phyloP scores from a whole-genome alignment of 2,329 filamentous ascomycete genomes.

The Venturia oleaginea region DNA sequence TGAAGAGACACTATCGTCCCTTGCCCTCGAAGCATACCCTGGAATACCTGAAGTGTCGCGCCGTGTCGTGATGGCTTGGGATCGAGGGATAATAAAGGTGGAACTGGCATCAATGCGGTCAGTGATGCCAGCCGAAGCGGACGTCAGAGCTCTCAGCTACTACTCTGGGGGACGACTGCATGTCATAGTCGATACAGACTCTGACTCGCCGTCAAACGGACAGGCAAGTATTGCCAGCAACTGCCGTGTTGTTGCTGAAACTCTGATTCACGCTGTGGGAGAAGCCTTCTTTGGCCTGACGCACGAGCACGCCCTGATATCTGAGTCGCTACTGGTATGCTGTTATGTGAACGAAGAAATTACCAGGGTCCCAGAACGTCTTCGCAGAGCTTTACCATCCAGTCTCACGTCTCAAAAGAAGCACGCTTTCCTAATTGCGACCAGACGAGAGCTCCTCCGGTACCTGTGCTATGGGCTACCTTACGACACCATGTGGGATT shows the following conservation, averaged over 20 bases:
- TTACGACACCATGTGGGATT: slow-evolving; percentile 43
- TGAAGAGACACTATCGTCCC: slow-evolving; percentile 25
- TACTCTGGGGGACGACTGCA: slow-evolving; percentile 23
- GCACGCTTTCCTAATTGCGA: slow-evolving; percentile 20
- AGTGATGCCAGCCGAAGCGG: slow-evolving; percentile 23
- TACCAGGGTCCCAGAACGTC: slow-evolving; percentile 25
- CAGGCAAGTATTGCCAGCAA: slow-evolving; percentile 28
- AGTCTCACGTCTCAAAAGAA: slow-evolving; percentile 10
- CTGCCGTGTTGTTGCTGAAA: slow-evolving; percentile 26
- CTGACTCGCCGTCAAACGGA: slow-evolving; percentile 15
- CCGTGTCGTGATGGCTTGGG: slow-evolving; percentile 25
- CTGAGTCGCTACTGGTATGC: slow-evolving; percentile 26
- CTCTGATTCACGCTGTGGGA: slow-evolving; percentile 25
- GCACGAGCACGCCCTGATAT: slow-evolving; percentile 25
- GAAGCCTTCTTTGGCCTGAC: slow-evolving; percentile 27
- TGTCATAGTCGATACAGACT: slow-evolving; percentile 24
- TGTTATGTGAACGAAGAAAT: slow-evolving; percentile 17
- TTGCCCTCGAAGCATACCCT: slow-evolving; percentile 38
- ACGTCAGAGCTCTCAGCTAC: slow-evolving; percentile 30
- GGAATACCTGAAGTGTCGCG: slow-evolving; percentile 25
- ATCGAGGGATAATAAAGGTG: slow-evolving; percentile 24
- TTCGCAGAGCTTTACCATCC: slow-evolving; percentile 19
- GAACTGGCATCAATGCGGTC: slow-evolving; percentile 28
- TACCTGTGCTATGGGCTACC: slow-evolving; percentile 42
- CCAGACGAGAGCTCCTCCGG: slow-evolving; percentile 37